These are phyloP conservation scores for Nyctanthes arbortristis DNA, from an alignment of 257 asterid genomes.

Conservation along the genomic window DNA sequence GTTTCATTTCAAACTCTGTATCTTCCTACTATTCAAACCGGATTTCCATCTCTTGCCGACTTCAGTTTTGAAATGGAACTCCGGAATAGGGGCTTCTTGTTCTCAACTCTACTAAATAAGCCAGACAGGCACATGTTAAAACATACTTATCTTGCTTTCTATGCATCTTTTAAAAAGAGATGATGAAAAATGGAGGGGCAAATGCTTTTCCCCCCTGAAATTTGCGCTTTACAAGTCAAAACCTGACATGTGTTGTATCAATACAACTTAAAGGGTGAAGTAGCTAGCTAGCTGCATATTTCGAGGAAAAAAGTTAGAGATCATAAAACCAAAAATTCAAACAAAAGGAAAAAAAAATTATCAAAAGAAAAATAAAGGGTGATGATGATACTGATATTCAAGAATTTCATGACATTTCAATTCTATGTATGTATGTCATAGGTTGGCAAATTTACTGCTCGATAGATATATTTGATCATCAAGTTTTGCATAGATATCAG, in stretches of 20 bases:
- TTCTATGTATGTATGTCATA: neutral
- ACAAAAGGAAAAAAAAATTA: slow-evolving; percentile 24
- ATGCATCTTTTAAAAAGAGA: slow-evolving; percentile 65
- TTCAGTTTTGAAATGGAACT: no score
- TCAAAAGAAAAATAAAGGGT: slow-evolving; percentile 8
- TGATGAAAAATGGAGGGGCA: slow-evolving; percentile 41
- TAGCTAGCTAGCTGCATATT: neutral
- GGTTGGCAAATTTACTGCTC: no score
- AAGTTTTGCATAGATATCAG: no score
- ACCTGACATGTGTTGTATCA: slow-evolving; percentile 39
- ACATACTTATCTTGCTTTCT: slow-evolving; percentile 60
- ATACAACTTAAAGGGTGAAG: slow-evolving; percentile 20
- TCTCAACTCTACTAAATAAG: slow-evolving; percentile 4
- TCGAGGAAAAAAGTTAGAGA: slow-evolving; percentile 12
- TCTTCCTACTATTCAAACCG: no score
- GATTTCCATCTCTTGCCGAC: no score
- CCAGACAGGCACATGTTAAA: slow-evolving; percentile 74
- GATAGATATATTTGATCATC: no score
- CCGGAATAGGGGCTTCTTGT: no score
- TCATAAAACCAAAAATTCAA: slow-evolving; percentile 30
- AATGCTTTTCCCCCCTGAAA: slow-evolving; percentile 49
- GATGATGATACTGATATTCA: neutral
- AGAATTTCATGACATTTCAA: neutral
- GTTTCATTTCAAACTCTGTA: no score
- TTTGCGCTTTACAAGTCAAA: slow-evolving; percentile 51